Percentiles rank a stretch among this genome's conserved stretches.
Conservation (phyloP, 129 eudicot genomes). For the Solidago caesia region DNA sequence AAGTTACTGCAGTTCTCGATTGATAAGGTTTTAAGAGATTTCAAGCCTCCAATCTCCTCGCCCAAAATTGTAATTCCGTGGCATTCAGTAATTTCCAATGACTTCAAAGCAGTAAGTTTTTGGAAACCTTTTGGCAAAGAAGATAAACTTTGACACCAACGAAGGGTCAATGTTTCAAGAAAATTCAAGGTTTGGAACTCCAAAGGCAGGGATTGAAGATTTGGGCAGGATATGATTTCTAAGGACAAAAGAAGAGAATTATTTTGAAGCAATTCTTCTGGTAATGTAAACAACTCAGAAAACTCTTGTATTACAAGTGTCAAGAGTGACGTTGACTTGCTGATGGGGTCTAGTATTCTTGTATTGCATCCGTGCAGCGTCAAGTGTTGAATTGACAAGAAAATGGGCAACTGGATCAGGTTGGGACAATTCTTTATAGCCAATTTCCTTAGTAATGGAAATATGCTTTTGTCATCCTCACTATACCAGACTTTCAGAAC, state of each 20-base stretch:
- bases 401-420: conserved; percentile 15
- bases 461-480: conserved; percentile 6
- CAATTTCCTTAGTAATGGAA: conserved; percentile 25
- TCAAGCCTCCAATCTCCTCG: conserved; percentile 26
- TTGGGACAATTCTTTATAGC: conserved; percentile 18
- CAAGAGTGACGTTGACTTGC: conserved; percentile 21
- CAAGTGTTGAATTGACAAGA: conserved; percentile 29
- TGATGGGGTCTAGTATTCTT: conserved; percentile 6
- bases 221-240: conserved; percentile 34
- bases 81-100: conserved; percentile 32
- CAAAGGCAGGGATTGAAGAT: conserved; percentile 25
- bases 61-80: conserved; percentile 14
- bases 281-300: conserved; percentile 19
- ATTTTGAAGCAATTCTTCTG: conserved; percentile 23
- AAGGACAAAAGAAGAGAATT: conserved; percentile 11
- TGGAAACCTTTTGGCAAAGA: conserved; percentile 26
- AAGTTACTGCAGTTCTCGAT: conserved; percentile 31
- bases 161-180: conserved; percentile 26
- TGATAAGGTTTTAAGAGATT: conserved; percentile 28
- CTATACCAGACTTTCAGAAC: conserved; percentile 17
- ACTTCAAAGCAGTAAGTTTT: conserved; percentile 32
- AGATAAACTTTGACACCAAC: conserved; percentile 32
- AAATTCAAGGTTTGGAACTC: conserved; percentile 22
- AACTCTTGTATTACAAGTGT: conserved; percentile 27
- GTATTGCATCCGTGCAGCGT: conserved; percentile 19